Percentiles rank a stretch among this genome's conserved stretches.
phyloP scores from a whole-genome alignment of 805 yeast species.

The Metschnikowia peoriensis region DNA sequence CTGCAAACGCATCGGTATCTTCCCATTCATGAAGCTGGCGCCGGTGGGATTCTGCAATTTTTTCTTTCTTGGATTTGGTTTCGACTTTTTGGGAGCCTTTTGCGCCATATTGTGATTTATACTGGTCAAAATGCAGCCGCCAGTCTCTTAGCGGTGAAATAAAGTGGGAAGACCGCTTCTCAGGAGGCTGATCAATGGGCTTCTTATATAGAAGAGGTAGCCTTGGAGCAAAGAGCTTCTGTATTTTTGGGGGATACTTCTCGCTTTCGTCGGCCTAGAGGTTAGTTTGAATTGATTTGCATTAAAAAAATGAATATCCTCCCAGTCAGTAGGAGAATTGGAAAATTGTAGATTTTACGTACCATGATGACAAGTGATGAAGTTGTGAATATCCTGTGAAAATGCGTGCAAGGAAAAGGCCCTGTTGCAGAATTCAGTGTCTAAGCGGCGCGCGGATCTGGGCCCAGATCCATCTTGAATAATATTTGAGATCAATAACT shows the following conservation, averaged over 20 bases:
- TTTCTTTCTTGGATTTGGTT: slow-evolving; percentile 2
- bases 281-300: slow-evolving; percentile 12
- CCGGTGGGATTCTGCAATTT: slow-evolving; percentile 8
- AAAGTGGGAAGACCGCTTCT: slow-evolving; percentile 43
- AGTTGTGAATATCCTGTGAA: not conserved
- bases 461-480: no score
- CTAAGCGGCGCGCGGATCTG: no score
- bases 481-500: no score
- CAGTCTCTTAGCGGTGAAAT: slow-evolving; percentile 47
- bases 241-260: slow-evolving; percentile 43
- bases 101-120: slow-evolving; percentile 25
- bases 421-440: not conserved
- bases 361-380: not conserved
- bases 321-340: not conserved
- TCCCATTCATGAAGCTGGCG: slow-evolving; percentile 22
- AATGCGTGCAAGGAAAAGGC: not conserved
- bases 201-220: slow-evolving; percentile 51
- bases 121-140: slow-evolving; percentile 23
- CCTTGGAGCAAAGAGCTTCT: slow-evolving; percentile 54
- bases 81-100: not conserved
- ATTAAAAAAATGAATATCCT: not conserved
- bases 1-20: slow-evolving; percentile 17
- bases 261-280: slow-evolving; percentile 18
- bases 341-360: not conserved
- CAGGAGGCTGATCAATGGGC: slow-evolving; percentile 51